These are phyloP conservation scores for Eucalyptus brandiana DNA, from an alignment of 345 rosid species.

Conservation along the genomic window DNA sequence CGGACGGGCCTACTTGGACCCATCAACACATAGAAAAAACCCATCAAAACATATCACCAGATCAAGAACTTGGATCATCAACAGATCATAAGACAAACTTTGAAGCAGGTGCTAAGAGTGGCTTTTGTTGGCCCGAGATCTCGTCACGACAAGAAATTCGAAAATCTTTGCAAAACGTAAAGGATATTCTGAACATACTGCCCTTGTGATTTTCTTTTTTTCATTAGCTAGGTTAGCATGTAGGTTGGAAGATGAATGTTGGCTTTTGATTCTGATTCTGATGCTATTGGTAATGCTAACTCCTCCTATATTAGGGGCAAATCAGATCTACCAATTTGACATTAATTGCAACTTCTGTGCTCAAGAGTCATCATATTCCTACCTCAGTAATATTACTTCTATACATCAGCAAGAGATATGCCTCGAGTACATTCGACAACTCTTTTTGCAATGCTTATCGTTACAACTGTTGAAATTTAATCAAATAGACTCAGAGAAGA, in stretches of 20 bases:
- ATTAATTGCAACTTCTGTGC: not conserved
- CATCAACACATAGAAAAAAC: no score
- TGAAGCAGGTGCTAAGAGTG: not conserved
- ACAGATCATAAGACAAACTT: not conserved
- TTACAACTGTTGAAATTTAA: not conserved
- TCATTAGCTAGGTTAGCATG: not conserved
- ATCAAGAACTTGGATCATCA: not conserved
- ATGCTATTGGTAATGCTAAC: not conserved
- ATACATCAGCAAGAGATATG: not conserved
- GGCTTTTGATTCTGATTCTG: not conserved
- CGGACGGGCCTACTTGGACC: no score
- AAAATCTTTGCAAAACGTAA: not conserved
- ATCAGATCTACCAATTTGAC: not conserved
- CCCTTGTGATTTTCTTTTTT: fast-evolving
- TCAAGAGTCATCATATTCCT: not conserved
- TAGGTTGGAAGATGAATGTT: not conserved
- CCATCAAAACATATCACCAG: not conserved
- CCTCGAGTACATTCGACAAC: not conserved
- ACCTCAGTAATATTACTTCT: not conserved
- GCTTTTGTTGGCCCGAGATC: not conserved
- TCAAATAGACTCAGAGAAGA: no score
- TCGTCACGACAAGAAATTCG: not conserved
- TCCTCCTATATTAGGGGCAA: not conserved
- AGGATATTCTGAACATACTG: no score
- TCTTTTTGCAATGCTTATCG: not conserved